A percentile compares a stretch with the other conserved stretches of the same genome.
Conservation (phyloP, 805 yeast species). For the Ogataea salicorniae region DNA sequence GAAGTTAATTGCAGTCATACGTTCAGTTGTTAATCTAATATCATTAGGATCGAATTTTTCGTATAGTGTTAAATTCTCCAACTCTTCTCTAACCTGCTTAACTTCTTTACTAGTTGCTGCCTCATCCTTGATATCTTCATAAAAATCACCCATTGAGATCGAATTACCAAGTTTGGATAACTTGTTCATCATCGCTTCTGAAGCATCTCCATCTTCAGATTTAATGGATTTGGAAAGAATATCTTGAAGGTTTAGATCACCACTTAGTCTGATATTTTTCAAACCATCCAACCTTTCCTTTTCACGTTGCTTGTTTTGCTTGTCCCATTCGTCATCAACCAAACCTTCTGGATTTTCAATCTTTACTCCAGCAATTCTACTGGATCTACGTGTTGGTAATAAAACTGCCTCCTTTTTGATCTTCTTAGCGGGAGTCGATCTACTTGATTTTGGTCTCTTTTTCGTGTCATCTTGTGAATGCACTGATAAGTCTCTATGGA, state of each 20-base stretch:
- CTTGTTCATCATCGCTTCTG: conserved; percentile 25
- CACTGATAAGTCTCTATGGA: conserved; percentile 39
- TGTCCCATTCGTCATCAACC: conserved; percentile 33
- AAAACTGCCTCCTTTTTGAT: conserved; percentile 26
- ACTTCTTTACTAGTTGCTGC: conserved; percentile 38
- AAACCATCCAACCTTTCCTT: conserved; percentile 35
- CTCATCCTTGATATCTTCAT: conserved; percentile 41
- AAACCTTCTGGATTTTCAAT: conserved; percentile 41
- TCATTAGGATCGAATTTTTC: conserved; percentile 62
- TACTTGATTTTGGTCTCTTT: conserved; percentile 21
- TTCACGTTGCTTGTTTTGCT: conserved; percentile 31
- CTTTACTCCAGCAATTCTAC: conserved; percentile 70
- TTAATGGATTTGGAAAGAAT: conserved; percentile 27
- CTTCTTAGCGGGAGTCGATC: conserved; percentile 6
- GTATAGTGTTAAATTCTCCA: conserved; percentile 47
- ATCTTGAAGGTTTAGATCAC: conserved; percentile 61
- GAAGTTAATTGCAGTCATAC: conserved; percentile 69
- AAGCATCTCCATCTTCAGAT: conserved; percentile 29
- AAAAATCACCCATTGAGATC: conserved; percentile 69
- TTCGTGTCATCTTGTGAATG: conserved; percentile 22
- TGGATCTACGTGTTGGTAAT: conserved; percentile 67
- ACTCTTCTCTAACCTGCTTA: conserved; percentile 45
- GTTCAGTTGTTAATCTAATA: conserved; percentile 60
- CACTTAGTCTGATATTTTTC: conserved; percentile 55
- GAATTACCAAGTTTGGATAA: conserved; percentile 40